phyloP scores from a whole-genome alignment of 306 rosid species.

The Casuarina cunninghamiana region DNA sequence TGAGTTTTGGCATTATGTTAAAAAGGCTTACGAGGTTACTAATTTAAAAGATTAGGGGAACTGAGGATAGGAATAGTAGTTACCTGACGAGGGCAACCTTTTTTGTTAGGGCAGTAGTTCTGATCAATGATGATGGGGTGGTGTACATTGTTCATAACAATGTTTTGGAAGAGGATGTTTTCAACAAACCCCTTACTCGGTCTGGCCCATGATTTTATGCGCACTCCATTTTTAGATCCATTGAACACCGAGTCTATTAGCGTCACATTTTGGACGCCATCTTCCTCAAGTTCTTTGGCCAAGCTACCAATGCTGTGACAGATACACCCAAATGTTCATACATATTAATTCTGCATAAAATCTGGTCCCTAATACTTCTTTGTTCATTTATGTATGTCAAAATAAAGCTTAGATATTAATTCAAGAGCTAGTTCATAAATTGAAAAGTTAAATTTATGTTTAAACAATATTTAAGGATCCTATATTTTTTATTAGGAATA shows the following conservation, averaged over 20 bases:
- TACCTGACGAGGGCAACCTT: slow-evolving; percentile 54
- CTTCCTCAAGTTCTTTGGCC: slow-evolving; percentile 33
- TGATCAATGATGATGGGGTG: slow-evolving; percentile 69
- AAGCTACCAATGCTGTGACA: slow-evolving; percentile 59
- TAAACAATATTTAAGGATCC: too few species aligned
- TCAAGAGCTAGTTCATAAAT: too few species aligned
- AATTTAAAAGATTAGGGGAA: too few species aligned
- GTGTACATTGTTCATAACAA: slow-evolving; percentile 47
- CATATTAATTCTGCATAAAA: not conserved
- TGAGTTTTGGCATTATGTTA: too few species aligned
- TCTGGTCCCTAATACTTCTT: too few species aligned
- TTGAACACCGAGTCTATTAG: slow-evolving; percentile 42
- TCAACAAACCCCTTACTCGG: slow-evolving; percentile 47
- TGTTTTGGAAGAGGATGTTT: slow-evolving; percentile 51
- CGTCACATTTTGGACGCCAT: slow-evolving; percentile 57
- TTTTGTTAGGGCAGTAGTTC: slow-evolving; percentile 54
- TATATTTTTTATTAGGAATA: too few species aligned
- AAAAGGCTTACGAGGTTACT: too few species aligned
- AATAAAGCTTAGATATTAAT: too few species aligned
- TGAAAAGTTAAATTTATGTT: too few species aligned
- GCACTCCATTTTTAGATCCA: slow-evolving; percentile 60
- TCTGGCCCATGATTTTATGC: slow-evolving; percentile 75
- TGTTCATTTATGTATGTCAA: too few species aligned
- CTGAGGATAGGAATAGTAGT: not conserved
- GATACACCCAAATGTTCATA: too few species aligned